Base-by-base conservation (phyloP, 2,329 filamentous ascomycete genomes). In the Pyrenophora teres region DNA sequence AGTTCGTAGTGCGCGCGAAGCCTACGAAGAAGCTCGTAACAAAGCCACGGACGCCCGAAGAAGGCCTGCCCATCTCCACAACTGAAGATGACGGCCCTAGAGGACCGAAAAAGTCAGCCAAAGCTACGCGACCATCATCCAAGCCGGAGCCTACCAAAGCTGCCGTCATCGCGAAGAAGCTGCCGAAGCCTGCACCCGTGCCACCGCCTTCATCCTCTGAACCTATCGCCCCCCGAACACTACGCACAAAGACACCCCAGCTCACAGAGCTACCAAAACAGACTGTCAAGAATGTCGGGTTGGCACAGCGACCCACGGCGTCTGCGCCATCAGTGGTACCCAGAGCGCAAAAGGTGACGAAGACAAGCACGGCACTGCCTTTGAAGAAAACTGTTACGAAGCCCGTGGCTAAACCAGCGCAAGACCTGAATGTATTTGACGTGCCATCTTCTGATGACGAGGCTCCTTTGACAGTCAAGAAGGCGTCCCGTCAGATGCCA, bases 401-500 rank as follows among this genome's bases (percentile, higher is more conserved):
- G 25, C 36, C 37, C 12, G 2, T 47, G 31, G 12, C 32, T n/a
- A 54, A 60, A 19, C 39, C 43, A 8, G 23, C 44, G 8, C 40
- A 46, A 4, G 47, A 52, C 19, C 13, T 57, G 12, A 63, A 62
- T 21, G 47, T 67, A 3, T 69, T 69, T 33, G 65, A 70, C 18
- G 43, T 69, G 6, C 67, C 65, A 6, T 57, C 62, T 16, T 65
- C 64, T 9, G 64, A 68, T 15, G 68, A 71, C 6, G 63, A 69
- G 16, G 46, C 50, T 7, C 50, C 58, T 6, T 9, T 57, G 13
- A 61, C 53, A 4, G 57, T 59, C 3, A 58, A 57, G 16, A 56
- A 60, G 36, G 54, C 52, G 42, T 36, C 55, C 15, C 63, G 63
- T 23, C 63, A 49, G 23, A 41, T 37, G 10, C 56, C 57, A 23